These are phyloP conservation scores for Globisporangium sylvaticum DNA, from an alignment of 352 stramenopile species.

Conservation along the genomic window DNA sequence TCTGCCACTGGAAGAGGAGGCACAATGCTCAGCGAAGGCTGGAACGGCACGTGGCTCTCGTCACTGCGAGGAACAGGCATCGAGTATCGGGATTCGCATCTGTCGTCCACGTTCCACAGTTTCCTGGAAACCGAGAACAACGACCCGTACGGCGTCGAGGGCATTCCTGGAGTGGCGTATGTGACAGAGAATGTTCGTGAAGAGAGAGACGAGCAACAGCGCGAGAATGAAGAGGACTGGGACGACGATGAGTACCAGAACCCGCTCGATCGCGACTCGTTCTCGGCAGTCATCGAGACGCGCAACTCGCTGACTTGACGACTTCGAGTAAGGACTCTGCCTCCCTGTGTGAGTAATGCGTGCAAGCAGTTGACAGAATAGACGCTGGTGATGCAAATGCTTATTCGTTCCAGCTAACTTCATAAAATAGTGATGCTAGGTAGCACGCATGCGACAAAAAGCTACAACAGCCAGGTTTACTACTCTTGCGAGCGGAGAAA, in stretches of 20 bases:
- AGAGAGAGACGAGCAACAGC: constrained; percentile 8
- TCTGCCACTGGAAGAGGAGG: constrained; percentile 24
- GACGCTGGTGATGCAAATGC: background rate
- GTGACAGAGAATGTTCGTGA: background rate
- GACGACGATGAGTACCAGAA: constrained; percentile 19
- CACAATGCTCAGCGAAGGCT: constrained; percentile 34
- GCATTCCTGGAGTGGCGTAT: constrained; percentile 11
- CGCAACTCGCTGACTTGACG: constrained; percentile 23
- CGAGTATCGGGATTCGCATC: constrained; percentile 25
- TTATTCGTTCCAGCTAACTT: background rate
- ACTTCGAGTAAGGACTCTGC: background rate
- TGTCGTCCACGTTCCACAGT: constrained; percentile 30
- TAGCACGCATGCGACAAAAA: background rate
- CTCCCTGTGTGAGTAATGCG: background rate
- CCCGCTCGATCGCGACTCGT: constrained; percentile 28
- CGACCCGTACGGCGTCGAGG: constrained; percentile 16
- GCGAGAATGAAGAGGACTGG: constrained; percentile 10
- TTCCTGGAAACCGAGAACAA: constrained; percentile 28
- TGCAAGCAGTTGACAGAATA: background rate
- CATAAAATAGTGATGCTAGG: constrained; percentile 3
- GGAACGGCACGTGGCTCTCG: constrained; percentile 29
- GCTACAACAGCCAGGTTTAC: background rate
- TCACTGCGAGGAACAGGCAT: constrained; percentile 26
- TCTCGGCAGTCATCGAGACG: constrained; percentile 27
- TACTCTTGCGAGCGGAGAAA: constrained; percentile 15